These are phyloP conservation scores for Linum trigynum DNA, from an alignment of 345 rosid species.

Conservation along the genomic window DNA sequence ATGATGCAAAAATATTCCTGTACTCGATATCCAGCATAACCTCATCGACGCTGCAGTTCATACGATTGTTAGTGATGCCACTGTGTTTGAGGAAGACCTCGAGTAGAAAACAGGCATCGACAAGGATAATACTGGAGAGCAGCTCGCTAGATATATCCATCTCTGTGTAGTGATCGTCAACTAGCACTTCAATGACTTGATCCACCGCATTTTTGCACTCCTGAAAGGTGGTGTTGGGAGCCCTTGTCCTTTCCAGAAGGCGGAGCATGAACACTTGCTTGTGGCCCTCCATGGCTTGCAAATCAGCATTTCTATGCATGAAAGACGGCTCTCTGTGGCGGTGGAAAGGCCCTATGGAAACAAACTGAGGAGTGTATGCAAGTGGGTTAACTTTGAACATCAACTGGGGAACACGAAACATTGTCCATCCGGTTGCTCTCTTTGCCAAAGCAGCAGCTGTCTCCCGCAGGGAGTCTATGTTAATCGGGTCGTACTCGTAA, in stretches of 20 bases:
- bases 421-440: background rate
- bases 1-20: background rate
- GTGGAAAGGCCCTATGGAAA: background rate
- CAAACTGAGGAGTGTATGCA: background rate
- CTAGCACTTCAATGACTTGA: background rate
- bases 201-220: background rate
- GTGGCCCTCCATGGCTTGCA: background rate
- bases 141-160: background rate
- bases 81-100: background rate
- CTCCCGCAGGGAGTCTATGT: background rate
- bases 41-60: background rate
- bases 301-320: background rate
- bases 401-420: background rate
- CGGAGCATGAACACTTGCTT: background rate
- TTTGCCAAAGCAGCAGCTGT: background rate
- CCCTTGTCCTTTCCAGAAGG: background rate
- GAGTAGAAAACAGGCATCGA: background rate
- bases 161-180: background rate
- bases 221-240: background rate
- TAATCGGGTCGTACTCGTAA: no score
- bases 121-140: background rate
- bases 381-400: background rate
- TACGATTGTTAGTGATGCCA: background rate
- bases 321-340: background rate
- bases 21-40: background rate